Base-by-base conservation (phyloP, 768 basidiomycete genomes). In the Kwoniella heveanensis region DNA sequence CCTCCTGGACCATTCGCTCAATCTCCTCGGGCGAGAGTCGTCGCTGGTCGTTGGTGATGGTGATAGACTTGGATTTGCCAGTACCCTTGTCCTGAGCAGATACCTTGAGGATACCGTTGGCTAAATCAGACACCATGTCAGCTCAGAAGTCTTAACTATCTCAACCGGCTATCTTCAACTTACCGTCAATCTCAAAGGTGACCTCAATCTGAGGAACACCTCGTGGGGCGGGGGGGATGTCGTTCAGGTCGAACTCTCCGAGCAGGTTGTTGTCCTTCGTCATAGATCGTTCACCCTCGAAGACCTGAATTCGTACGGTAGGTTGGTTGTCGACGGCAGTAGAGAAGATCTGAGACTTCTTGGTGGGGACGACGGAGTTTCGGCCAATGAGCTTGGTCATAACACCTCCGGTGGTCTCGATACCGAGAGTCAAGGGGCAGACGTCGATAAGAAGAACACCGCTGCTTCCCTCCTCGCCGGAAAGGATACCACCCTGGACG, bases 201-300 rank as follows among this genome's bases (percentile, higher is more conserved):
- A 98, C 94, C 81, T 97, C 94, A 71, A 97, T 85, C 76, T 96
- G 95, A 77, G 95, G 95, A 71, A 95, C 92, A 84, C 94, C 94
- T 83, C 94, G 91, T 66, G 95, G 95, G 25, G 94, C 92, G 44
- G 95, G 93, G 22, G 91, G 94, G 66, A 97, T 97, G 61, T 93
- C 91, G 65, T 91, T 90, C 30, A 98, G 88, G 83, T 97, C 93
- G 81, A 97, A 98, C 83, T 98, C 96, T 80, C 95, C 95, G 79
- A 98, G 90, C 32, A 93, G 81, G 84, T 97, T 96, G 86, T 97
- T 97, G 83, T 97, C 95, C 85, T 94, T 96, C 64, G 94, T 96
- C 78, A 92, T 90, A 30, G 93, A 92, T 85, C 94, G 92, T 81
- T 97, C 93, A 82, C 94, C 95, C 85, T 98, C 95, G 64, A 71